Evolutionary conservation across 805 yeast species (phyloP), one percentile per base, ranked within the genome.

Genomic region (Pichia sporocuriosa): DNA sequence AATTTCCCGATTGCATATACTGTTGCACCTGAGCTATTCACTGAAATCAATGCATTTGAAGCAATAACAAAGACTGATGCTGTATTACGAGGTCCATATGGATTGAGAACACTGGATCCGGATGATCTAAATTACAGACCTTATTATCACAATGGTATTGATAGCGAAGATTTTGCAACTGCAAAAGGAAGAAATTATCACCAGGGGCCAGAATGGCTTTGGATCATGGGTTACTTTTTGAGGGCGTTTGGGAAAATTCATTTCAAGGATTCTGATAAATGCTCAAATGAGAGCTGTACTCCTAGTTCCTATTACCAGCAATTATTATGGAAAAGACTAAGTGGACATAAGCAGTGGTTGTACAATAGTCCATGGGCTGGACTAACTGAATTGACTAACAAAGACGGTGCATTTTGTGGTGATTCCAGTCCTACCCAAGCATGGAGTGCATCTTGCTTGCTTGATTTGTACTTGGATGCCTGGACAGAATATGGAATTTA

Each of bases 131-230:
- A 90, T 62, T 90, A 93, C 61, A 73, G 95, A 48, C 98, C 98
- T 2, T 77, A 85, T 64, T 90, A 90, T 62, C 68, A 69, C 55
- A 93, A 90, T 59, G 66, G 87, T 36, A 82, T 75, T 31, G 97
- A 90, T 55, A 77, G 75, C 40, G 77, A 72, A 4, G 96, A 90
- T 61, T 93, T 88, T 70, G 87, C 94, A 1, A 88, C 97, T 0
- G 72, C 97, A 2, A 87, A 88, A 63, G 98, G 98, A 24, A 75
- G 97, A 54, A 93, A 93, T 64, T 90, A 90, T 60, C 98, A 90
- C 62, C 97, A 90, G 65, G 98, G 98, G 2, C 98, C 98, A 2
- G 98, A 93, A 59, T 90, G 98, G 98, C 84, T 85, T 26, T 90
- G 97, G 97, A 75, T 79, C 44, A 70, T 73, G 21, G 98, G 98